Evolutionary conservation across 176 grass and related monocot species (phyloP), one percentile per base, ranked within the genome.

Genomic region (Coix lacrymajobi): DNA sequence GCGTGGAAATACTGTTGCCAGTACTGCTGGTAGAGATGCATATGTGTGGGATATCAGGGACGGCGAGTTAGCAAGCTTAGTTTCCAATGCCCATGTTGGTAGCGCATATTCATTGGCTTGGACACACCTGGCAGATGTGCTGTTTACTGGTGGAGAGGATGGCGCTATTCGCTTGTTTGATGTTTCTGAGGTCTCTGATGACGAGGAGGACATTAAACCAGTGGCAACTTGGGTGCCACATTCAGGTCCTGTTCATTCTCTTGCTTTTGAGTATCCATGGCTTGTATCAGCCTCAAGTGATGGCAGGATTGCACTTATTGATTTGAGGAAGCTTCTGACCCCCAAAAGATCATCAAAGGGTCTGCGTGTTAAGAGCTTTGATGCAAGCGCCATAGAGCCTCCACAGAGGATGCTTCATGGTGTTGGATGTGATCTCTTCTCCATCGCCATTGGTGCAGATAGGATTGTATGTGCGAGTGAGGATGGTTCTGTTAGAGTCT

Each of bases 221-320:
- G 69, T 83, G 71, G 90, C 87, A 25, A 98, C 89, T 83, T 98
- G 96, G 96, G 79, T 94, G 54, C 91, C 96, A 68, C 96, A 98
- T 66, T 85, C 85, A 1, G 89, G 89, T 7, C 87, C 92, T 40
- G 90, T 98, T 88, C 85, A 93, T 79, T 91, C 91, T 75, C 90
- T 98, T 29, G 87, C 92, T 54, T 95, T 95, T 82, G 96, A 98
- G 90, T 95, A 95, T 81, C 96, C 92, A 43, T 98, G 96, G 96
- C 87, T 98, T 73, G 91, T 93, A 37, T 93, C 92, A 41, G 88
- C 92, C 69, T 95, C 91, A 3, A 90, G 85, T 82, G 96, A 98
- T 90, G 90, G 92, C 46, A 93, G 92, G 79, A 82, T 98, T 74
- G 75, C 92, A 14, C 52, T 95, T 61, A 98, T 95, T 77, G 89